phyloP scores from a whole-genome alignment of 2,329 filamentous ascomycete genomes.

The Chaetomiaceae sp. region DNA sequence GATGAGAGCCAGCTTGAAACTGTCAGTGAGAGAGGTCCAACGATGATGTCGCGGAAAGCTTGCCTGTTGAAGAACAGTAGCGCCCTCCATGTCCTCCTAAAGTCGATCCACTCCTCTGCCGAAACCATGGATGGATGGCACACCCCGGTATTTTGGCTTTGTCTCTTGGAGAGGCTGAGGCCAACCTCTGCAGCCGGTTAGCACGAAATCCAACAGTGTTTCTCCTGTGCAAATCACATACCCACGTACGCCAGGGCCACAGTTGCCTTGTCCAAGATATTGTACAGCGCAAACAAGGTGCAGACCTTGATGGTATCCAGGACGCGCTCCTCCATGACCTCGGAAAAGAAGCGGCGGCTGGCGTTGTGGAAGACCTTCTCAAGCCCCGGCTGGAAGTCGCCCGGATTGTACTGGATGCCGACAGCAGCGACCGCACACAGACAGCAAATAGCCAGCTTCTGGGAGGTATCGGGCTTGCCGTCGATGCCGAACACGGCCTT shows the following conservation, averaged over 20 bases:
- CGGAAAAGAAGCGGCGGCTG: slow-evolving; percentile 28
- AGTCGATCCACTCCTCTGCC: slow-evolving; percentile 22
- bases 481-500: slow-evolving; percentile 20
- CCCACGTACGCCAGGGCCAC: slow-evolving; percentile 31
- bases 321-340: slow-evolving; percentile 25
- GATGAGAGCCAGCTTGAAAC: slow-evolving; percentile 30
- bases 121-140: slow-evolving; percentile 9
- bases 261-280: slow-evolving; percentile 30
- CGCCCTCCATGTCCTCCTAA: slow-evolving; percentile 29
- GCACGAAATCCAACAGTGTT: not conserved
- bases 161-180: slow-evolving; percentile 26
- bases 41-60: not conserved
- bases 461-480: slow-evolving; percentile 8
- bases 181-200: slow-evolving; percentile 24
- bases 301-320: slow-evolving; percentile 31
- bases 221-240: too few species aligned
- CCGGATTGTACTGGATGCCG: slow-evolving; percentile 28
- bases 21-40: not conserved
- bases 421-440: slow-evolving; percentile 29
- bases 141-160: slow-evolving; percentile 21
- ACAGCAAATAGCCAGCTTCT: slow-evolving; percentile 26
- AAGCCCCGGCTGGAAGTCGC: slow-evolving; percentile 15
- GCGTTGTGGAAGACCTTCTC: slow-evolving; percentile 27
- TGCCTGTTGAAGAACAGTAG: slow-evolving; percentile 31
- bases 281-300: slow-evolving; percentile 31